These are phyloP conservation scores for Hyaloperonospora brassicae DNA, from an alignment of 352 stramenopile species.

Conservation along the genomic window DNA sequence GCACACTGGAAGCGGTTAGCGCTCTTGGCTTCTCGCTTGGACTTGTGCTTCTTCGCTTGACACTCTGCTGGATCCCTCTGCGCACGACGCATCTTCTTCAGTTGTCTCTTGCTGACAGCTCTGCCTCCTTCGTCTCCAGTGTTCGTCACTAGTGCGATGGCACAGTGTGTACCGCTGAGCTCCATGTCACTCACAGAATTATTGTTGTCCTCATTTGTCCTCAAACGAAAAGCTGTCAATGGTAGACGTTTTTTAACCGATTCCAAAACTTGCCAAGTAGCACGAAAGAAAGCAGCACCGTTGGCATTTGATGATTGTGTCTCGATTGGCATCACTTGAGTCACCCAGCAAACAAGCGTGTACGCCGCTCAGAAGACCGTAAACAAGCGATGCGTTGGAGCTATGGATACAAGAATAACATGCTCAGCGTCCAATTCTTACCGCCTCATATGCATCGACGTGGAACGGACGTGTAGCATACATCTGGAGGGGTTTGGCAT, in stretches of 20 bases:
- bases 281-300: conserved; percentile 97
- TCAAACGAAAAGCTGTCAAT: conserved; percentile 76
- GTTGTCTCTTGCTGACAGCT: conserved; percentile 36
- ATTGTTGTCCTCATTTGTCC: no score
- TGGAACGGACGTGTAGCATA: conserved; percentile 91
- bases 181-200: conserved; percentile 13
- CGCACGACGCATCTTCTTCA: conserved; percentile 34
- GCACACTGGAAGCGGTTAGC: conserved; percentile 31
- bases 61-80: conserved; percentile 26
- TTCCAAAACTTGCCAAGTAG: conserved; percentile 97
- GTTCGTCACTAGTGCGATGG: neutral
- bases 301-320: conserved; percentile 96
- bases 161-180: neutral
- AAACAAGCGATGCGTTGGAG: conserved; percentile 94
- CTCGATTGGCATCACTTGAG: conserved; percentile 50
- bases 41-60: conserved; percentile 42
- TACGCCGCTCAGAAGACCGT: conserved; percentile 87
- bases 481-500: conserved; percentile 95
- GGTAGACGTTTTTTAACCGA: conserved; percentile 90
- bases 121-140: conserved; percentile 5
- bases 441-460: conserved; percentile 86
- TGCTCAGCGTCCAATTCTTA: conserved; percentile 89
- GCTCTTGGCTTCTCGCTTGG: conserved; percentile 41
- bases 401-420: conserved; percentile 97
- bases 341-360: conserved; percentile 60